phyloP scores from a whole-genome alignment of 495 filamentous ascomycete genomes.

The Clohesyomyces aquaticus region DNA sequence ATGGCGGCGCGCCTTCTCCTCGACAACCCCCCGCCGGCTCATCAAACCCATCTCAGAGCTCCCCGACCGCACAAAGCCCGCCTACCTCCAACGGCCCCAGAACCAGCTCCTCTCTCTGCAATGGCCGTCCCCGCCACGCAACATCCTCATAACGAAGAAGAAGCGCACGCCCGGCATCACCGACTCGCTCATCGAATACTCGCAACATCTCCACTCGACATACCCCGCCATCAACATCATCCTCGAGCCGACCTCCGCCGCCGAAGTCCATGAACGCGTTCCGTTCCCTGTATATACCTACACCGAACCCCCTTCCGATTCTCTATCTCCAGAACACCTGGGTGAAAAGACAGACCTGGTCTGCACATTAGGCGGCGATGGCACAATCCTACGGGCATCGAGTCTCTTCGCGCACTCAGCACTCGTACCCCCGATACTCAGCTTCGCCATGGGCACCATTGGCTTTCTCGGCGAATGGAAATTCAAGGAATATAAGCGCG shows the following conservation, averaged over 20 bases:
- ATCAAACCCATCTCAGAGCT: constrained; percentile 58
- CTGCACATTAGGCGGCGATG: constrained; percentile 90
- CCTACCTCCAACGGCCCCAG: constrained; percentile 59
- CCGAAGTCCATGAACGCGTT: constrained; percentile 71
- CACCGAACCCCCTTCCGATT: constrained; percentile 3
- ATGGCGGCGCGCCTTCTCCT: constrained; percentile 52
- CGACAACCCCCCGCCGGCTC: constrained; percentile 47
- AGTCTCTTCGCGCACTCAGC: constrained; percentile 84
- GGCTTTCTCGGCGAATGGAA: constrained; percentile 98
- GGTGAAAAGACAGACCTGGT: constrained; percentile 81
- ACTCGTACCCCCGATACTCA: constrained; percentile 86
- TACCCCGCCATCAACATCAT: constrained; percentile 83
- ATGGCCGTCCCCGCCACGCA: constrained; percentile 88
- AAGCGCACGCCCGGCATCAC: constrained; percentile 72
- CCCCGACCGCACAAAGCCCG: constrained; percentile 59
- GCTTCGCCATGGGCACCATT: constrained; percentile 94
- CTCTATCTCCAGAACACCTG: constrained; percentile 36
- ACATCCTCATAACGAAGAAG: constrained; percentile 89
- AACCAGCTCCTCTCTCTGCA: constrained; percentile 76
- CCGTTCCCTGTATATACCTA: constrained; percentile 76
- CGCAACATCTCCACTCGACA: constrained; percentile 74
- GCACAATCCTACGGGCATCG: constrained; percentile 89
- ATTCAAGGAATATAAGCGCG: constrained; percentile 84
- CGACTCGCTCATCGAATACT: constrained; percentile 73
- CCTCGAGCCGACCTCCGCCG: constrained; percentile 76